phyloP scores from a whole-genome alignment of 2,329 filamentous ascomycete species.

The Chaetothyriales sp. region DNA sequence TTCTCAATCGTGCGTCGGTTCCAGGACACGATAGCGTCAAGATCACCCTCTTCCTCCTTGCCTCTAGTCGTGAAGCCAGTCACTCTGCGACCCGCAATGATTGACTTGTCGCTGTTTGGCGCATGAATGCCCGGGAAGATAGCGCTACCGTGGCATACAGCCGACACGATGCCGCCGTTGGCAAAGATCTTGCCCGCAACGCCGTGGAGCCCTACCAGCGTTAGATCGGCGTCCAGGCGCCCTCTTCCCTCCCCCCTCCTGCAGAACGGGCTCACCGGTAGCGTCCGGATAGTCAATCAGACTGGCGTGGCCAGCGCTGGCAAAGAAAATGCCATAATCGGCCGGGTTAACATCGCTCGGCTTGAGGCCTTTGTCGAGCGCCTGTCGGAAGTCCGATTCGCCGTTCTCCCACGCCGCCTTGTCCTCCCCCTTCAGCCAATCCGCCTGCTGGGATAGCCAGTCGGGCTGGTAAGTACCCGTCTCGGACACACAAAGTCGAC shows the following conservation, averaged over 20 bases:
- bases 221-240: conserved; percentile 5
- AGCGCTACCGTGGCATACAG: conserved; percentile 28
- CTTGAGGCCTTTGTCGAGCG: conserved; percentile 23
- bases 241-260: too few relatives aligned
- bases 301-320: conserved; percentile 28
- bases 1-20: conserved; percentile 23
- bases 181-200: conserved; percentile 21
- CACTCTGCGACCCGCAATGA: conserved; percentile 24
- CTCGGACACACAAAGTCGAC: conserved; percentile 30
- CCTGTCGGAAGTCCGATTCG: conserved; percentile 22
- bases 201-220: conserved; percentile 9
- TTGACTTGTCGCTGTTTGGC: conserved; percentile 20
- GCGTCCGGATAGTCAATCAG: conserved; percentile 30
- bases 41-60: conserved; percentile 24
- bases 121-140: conserved; percentile 27
- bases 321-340: conserved; percentile 28
- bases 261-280: conserved; percentile 15
- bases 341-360: conserved; percentile 19
- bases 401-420: conserved; percentile 23
- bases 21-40: conserved; percentile 24
- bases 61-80: conserved; percentile 28
- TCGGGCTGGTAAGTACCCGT: conserved; percentile 26
- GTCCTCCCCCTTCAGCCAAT: conserved; percentile 24
- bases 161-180: conserved; percentile 22
- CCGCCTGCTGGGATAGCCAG: conserved; percentile 25